Evolutionary conservation across 495 filamentous ascomycete species (phyloP).

Genomic region (Chaetomium cochliodes): DNA sequence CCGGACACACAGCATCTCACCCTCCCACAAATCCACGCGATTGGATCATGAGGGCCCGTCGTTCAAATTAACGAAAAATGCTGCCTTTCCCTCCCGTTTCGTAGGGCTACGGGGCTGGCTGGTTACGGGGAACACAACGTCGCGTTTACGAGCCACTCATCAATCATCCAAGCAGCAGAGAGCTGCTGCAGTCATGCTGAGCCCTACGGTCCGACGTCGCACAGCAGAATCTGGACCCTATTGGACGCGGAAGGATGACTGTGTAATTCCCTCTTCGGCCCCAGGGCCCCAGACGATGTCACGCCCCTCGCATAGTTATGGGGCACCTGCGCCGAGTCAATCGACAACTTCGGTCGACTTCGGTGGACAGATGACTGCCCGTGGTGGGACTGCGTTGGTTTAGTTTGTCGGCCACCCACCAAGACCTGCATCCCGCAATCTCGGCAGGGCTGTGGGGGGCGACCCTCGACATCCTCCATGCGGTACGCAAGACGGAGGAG

Average conservation of each 20-base stretch:
- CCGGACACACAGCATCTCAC: not conserved
- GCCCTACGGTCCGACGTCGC: conserved; percentile 15
- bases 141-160: conserved; percentile 14
- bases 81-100: not conserved
- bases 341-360: not conserved
- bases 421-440: not conserved
- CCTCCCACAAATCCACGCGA: not conserved
- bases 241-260: not conserved
- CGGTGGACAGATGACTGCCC: not conserved
- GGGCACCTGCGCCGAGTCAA: not conserved
- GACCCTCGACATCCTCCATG: not conserved
- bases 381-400: not conserved
- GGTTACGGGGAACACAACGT: not conserved
- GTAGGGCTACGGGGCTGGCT: conserved; percentile 5
- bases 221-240: not conserved
- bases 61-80: not conserved
- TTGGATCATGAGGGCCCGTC: not conserved
- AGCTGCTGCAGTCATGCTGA: conserved; percentile 10
- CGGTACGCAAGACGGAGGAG: not conserved
- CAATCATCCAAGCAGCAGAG: not conserved
- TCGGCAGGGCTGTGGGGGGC: conserved; percentile 1
- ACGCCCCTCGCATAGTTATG: not conserved
- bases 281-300: not conserved
- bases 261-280: not conserved
- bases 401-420: not conserved